Evolutionary conservation across 2,329 filamentous ascomycete species (phyloP).

Genomic region (Diaporthe eres): DNA sequence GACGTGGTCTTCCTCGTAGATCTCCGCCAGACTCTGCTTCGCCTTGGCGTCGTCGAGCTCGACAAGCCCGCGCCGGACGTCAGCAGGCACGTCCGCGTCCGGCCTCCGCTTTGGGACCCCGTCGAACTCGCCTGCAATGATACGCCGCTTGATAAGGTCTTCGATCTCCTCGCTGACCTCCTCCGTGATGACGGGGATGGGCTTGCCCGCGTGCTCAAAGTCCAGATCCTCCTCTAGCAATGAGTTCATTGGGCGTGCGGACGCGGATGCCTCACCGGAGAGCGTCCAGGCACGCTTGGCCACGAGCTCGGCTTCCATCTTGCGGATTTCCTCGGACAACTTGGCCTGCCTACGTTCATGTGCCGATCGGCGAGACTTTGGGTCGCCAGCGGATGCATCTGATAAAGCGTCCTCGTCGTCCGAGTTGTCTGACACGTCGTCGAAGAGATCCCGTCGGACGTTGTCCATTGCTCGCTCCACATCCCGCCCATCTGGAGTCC

Average conservation of each 20-base stretch:
- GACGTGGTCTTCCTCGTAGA: constrained; percentile 95
- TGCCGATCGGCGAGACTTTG: constrained; percentile 81
- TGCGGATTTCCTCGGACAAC: constrained; percentile 89
- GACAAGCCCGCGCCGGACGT: constrained; percentile 78
- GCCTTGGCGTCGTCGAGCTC: constrained; percentile 90
- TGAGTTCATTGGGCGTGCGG: constrained; percentile 89
- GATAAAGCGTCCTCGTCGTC: constrained; percentile 76
- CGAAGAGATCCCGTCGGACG: constrained; percentile 91
- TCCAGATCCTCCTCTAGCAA: constrained; percentile 95
- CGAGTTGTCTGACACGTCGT: constrained; percentile 77
- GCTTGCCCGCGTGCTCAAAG: constrained; percentile 95
- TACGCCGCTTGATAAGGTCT: constrained; percentile 92
- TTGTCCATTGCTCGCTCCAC: constrained; percentile 87
- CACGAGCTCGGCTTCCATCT: constrained; percentile 89
- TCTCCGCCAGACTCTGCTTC: constrained; percentile 88
- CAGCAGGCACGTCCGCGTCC: constrained; percentile 74
- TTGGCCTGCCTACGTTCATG: constrained; percentile 91
- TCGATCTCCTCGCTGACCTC: constrained; percentile 94
- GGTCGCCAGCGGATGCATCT: constrained; percentile 77
- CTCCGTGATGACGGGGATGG: constrained; percentile 92
- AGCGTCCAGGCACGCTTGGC: constrained; percentile 93
- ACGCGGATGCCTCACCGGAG: constrained; percentile 86
- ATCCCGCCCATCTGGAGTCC: constrained; percentile 71
- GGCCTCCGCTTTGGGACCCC: constrained; percentile 88
- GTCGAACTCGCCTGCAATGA: constrained; percentile 91